A percentile compares a stretch with the other conserved stretches of the same genome.
phyloP scores from a whole-genome alignment of 176 grass and related monocot species.

The Pontederia crassipes region DNA sequence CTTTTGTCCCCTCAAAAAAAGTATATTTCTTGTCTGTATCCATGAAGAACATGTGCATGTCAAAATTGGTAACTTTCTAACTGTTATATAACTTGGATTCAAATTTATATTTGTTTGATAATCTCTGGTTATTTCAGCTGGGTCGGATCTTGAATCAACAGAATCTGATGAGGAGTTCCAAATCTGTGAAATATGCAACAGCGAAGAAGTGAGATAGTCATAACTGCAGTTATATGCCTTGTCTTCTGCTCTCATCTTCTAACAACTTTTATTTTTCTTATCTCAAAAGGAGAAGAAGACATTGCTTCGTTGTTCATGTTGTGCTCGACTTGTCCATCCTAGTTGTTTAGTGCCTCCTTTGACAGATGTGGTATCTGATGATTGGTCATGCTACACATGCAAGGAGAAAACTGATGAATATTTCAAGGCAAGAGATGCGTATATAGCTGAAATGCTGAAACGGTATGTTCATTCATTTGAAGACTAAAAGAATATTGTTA shows the following conservation, averaged over 20 bases:
- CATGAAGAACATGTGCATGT: no score
- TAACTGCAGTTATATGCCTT: conserved; percentile 2
- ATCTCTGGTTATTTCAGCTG: conserved; percentile 55
- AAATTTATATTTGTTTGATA: conserved; percentile 2
- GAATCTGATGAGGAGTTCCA: conserved; percentile 97
- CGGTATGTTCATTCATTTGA: conserved; percentile 40
- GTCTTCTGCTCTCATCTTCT: conserved; percentile 6
- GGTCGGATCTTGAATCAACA: conserved; percentile 74
- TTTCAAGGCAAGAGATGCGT: conserved; percentile 55
- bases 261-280: neutral
- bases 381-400: conserved; percentile 93
- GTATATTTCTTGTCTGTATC: no score
- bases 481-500: neutral
- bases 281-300: conserved; percentile 66
- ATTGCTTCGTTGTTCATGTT: conserved; percentile 92
- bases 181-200: conserved; percentile 94
- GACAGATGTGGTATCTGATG: conserved; percentile 67
- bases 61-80: conserved; percentile 1
- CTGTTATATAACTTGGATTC: conserved; percentile 1
- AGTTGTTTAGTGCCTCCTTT: conserved; percentile 83
- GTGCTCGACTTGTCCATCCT: conserved; percentile 76
- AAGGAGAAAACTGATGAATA: conserved; percentile 67
- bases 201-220: conserved; percentile 56
- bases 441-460: conserved; percentile 74
- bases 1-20: no score